phyloP scores from a whole-genome alignment of 495 filamentous ascomycete species.

The Daldinia grandis region DNA sequence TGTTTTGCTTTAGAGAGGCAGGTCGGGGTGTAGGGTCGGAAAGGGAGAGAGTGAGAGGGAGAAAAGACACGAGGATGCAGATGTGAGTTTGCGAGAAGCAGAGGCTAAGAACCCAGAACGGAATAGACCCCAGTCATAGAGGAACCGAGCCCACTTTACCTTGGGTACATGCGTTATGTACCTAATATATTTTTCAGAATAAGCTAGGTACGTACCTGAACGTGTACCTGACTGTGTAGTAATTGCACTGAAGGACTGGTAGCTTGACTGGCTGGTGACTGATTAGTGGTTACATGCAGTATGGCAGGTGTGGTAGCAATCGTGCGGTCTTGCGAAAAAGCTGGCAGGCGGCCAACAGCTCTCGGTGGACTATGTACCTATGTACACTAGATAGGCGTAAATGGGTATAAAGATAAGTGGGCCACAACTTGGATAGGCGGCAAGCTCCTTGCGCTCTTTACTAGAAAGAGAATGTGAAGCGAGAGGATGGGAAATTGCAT shows the following conservation, averaged over 20 bases:
- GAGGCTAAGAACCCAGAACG: slow-evolving; percentile 11
- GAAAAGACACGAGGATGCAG: slow-evolving; percentile 33
- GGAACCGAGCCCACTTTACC: neutral
- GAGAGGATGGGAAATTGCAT: slow-evolving; percentile 41
- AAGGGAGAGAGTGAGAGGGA: slow-evolving; percentile 25
- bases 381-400: neutral
- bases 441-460: slow-evolving; percentile 33
- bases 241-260: slow-evolving; percentile 14
- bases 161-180: neutral
- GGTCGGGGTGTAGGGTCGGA: slow-evolving; percentile 34
- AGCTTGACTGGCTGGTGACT: slow-evolving; percentile 27
- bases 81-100: slow-evolving; percentile 33
- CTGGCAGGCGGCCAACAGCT: slow-evolving; percentile 8
- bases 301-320: slow-evolving; percentile 17
- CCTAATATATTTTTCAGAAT: neutral
- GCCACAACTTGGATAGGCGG: slow-evolving; percentile 29
- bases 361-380: neutral
- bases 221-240: neutral
- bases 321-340: slow-evolving; percentile 1
- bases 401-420: slow-evolving; percentile 28
- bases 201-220: neutral
- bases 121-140: slow-evolving; percentile 9
- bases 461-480: slow-evolving; percentile 36
- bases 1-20: slow-evolving; percentile 38
- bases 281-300: slow-evolving; percentile 32